phyloP scores from a whole-genome alignment of 768 basidiomycete species.

The Rhizopogon salebrosus region DNA sequence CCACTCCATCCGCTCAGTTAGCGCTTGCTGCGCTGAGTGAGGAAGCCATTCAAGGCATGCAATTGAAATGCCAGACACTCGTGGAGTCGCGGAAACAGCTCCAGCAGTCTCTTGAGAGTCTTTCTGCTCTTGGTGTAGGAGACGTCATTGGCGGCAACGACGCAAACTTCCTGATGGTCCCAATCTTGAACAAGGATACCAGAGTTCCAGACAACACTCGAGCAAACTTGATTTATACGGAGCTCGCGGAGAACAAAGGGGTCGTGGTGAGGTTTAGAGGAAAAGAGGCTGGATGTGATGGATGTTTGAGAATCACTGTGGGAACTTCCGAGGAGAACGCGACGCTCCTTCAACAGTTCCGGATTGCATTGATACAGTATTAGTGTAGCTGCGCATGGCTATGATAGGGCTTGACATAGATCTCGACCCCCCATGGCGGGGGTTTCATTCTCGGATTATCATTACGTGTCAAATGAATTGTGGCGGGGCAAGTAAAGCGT shows the following conservation, averaged over 20 bases:
- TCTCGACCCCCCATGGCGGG: not conserved
- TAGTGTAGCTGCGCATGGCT: constrained; percentile 4
- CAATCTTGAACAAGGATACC: constrained; percentile 49
- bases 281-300: constrained; percentile 77
- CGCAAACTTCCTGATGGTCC: constrained; percentile 88
- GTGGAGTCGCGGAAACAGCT: constrained; percentile 53
- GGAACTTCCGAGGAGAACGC: constrained; percentile 80
- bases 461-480: not conserved
- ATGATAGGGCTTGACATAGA: not conserved
- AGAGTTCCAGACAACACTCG: constrained; percentile 50
- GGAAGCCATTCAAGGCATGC: constrained; percentile 57
- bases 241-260: constrained; percentile 77
- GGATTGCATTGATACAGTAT: constrained; percentile 37
- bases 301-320: constrained; percentile 85
- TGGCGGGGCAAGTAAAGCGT: not conserved
- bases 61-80: constrained; percentile 55
- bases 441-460: not conserved
- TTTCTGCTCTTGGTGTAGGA: constrained; percentile 55
- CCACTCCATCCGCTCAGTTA: constrained; percentile 80
- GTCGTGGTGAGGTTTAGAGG: constrained; percentile 93
- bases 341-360: constrained; percentile 50
- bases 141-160: constrained; percentile 71
- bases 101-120: constrained; percentile 40
- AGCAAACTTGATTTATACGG: constrained; percentile 65
- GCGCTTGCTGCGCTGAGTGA: constrained; percentile 76